These are phyloP conservation scores for Hirschfeldia incana DNA, from an alignment of 345 rosid species.

Conservation along the genomic window DNA sequence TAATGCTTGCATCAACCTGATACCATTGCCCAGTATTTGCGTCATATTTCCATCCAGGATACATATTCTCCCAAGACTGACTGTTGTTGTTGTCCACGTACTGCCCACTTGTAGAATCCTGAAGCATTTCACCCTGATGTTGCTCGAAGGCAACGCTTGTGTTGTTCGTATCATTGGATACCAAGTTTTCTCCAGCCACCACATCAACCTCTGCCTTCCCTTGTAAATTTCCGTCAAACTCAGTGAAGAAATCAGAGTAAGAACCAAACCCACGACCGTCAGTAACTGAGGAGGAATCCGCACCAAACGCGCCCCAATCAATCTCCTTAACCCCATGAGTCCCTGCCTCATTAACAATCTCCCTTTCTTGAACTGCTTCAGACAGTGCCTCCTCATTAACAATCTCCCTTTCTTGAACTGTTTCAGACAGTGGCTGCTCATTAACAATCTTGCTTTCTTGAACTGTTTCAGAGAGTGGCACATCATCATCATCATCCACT, in stretches of 20 bases:
- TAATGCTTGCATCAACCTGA: conserved; percentile 49
- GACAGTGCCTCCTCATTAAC: neutral
- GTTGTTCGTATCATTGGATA: conserved; percentile 35
- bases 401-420: conserved; percentile 21
- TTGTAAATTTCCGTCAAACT: conserved; percentile 50
- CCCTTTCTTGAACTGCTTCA: conserved; percentile 32
- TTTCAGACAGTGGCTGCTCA: conserved; percentile 21
- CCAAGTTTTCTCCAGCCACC: conserved; percentile 12
- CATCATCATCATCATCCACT: conserved; percentile 25
- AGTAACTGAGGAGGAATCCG: conserved; percentile 48
- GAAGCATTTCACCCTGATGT: conserved; percentile 29
- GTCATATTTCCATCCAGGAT: conserved; percentile 94
- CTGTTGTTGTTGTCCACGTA: conserved; percentile 51
- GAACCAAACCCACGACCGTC: conserved; percentile 65
- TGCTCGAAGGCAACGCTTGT: conserved; percentile 20
- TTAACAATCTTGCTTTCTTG: conserved; percentile 22
- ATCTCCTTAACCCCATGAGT: conserved; percentile 68
- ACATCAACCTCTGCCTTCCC: conserved; percentile 40
- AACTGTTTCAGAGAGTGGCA: conserved; percentile 26
- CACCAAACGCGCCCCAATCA: conserved; percentile 84
- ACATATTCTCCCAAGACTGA: conserved; percentile 75
- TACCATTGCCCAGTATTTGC: conserved; percentile 78
- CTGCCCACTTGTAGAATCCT: conserved; percentile 46
- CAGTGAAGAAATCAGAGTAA: conserved; percentile 73
- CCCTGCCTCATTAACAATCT: conserved; percentile 40